Conservation (phyloP, 345 rosid species). For the Melaleuca quinquenervia region DNA sequence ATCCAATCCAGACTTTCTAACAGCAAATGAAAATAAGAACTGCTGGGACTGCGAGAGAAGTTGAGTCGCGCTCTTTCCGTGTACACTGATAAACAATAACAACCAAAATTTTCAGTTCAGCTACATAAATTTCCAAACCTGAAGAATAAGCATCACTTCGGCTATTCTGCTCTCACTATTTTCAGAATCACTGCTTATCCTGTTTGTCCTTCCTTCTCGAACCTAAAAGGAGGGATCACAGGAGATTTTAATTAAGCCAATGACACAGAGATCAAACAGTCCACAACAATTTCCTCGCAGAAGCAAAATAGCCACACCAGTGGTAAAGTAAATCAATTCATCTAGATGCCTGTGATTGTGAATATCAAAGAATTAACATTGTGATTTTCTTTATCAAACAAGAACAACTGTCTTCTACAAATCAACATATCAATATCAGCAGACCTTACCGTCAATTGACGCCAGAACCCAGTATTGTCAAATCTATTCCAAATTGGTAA, state of each 20-base stretch:
- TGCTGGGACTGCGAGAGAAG: not conserved
- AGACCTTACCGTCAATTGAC: slow-evolving; percentile 73
- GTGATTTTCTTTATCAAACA: not conserved
- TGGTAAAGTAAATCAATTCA: not conserved
- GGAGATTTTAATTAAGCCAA: not conserved
- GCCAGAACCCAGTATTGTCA: slow-evolving; percentile 86
- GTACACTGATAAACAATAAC: not conserved
- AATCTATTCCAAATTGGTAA: slow-evolving; percentile 92
- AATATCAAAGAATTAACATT: not conserved
- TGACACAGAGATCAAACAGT: not conserved
- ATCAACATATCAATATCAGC: not conserved
- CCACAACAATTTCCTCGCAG: not conserved
- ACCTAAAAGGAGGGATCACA: slow-evolving; percentile 32
- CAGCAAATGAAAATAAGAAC: not conserved
- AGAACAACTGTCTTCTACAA: not conserved
- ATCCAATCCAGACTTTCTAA: not conserved
- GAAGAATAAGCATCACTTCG: slow-evolving; percentile 92
- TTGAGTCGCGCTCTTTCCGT: not conserved
- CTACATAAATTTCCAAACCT: slow-evolving; percentile 31
- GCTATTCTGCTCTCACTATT: slow-evolving; percentile 32
- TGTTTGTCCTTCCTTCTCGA: slow-evolving; percentile 77
- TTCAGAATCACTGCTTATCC: slow-evolving; percentile 29
- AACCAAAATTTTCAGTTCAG: not conserved
- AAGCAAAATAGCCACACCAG: not conserved
- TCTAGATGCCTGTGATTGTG: not conserved